Percentiles rank a stretch among this genome's conserved stretches.
Evolutionary conservation across 2,329 filamentous ascomycete species (phyloP).

Genomic region (Clonostachys sp.): DNA sequence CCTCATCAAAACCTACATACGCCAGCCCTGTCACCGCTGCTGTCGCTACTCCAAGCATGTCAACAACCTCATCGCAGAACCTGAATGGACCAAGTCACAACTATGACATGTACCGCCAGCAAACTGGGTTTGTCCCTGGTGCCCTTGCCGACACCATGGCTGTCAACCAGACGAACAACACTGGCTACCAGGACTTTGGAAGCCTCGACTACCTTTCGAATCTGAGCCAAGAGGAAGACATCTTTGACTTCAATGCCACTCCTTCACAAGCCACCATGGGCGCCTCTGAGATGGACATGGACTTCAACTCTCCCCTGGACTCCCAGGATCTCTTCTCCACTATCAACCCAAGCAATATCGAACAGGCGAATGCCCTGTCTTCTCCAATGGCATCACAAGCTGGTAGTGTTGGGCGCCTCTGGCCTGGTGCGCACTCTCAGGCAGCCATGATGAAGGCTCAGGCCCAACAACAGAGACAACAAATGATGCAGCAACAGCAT

Average conservation of each 20-base stretch:
- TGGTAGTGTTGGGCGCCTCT: conserved; percentile 67
- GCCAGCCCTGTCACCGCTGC: conserved; percentile 46
- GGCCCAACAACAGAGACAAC: conserved; percentile 63
- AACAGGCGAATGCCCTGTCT: conserved; percentile 47
- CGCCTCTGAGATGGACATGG: conserved; percentile 64
- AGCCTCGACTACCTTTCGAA: conserved; percentile 47
- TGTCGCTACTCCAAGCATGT: conserved; percentile 47
- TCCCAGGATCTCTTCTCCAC: conserved; percentile 61
- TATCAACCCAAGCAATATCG: conserved; percentile 71
- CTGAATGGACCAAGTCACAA: conserved; percentile 85
- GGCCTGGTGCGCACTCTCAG: conserved; percentile 91
- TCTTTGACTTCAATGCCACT: conserved; percentile 69
- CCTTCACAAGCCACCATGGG: conserved; percentile 57
- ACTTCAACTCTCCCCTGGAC: conserved; percentile 38
- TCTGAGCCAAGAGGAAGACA: conserved; percentile 56
- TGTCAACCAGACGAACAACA: conserved; percentile 60
- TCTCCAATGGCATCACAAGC: conserved; percentile 46
- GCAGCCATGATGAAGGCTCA: conserved; percentile 73
- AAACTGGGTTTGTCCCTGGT: conserved; percentile 86
- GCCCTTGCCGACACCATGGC: conserved; percentile 77
- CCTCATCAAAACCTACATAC: conserved; percentile 50
- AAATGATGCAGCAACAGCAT: conserved; percentile 50
- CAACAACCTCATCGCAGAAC: conserved; percentile 49
- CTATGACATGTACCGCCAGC: conserved; percentile 92
- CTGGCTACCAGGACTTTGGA: conserved; percentile 45